These are phyloP conservation scores for Closterium sp. DNA, from an alignment of 139 green algal species.

Conservation along the genomic window DNA sequence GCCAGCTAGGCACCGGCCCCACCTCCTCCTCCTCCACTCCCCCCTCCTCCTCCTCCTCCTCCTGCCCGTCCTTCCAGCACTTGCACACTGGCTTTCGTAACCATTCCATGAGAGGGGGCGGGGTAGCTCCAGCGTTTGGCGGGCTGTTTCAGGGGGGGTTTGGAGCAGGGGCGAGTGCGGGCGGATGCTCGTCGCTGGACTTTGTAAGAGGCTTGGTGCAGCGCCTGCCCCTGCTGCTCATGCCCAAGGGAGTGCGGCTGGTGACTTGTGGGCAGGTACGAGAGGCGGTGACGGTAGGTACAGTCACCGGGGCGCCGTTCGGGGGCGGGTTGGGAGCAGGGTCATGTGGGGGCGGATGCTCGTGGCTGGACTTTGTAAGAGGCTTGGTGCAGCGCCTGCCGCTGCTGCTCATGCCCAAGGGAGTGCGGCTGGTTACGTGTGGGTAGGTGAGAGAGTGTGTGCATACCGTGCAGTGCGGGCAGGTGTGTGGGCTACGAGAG, in stretches of 20 bases:
- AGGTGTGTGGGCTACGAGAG: too few relatives aligned
- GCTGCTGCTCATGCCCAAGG: not conserved
- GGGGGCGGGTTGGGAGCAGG: too few relatives aligned
- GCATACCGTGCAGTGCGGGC: too few relatives aligned
- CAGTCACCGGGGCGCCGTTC: too few relatives aligned
- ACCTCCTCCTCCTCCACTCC: not conserved
- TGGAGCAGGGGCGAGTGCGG: not conserved
- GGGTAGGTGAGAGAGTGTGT: not conserved
- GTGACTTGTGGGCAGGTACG: slow-evolving; percentile 15
- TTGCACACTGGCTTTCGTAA: not conserved
- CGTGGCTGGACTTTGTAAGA: not conserved
- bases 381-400: slow-evolving; percentile 8
- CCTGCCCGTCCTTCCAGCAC: not conserved
- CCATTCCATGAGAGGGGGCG: too few relatives aligned
- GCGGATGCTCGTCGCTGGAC: not conserved
- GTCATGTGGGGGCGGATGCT: not conserved
- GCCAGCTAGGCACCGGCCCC: slow-evolving; percentile 39
- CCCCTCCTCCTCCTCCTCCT: not conserved
- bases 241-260: not conserved
- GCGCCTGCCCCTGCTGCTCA: slow-evolving; percentile 2
- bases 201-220: not conserved
- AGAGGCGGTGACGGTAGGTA: not conserved
- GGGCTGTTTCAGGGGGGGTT: not conserved
- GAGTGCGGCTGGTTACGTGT: slow-evolving; percentile 12
- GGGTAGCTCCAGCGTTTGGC: not conserved